Evolutionary conservation across 164 flowering plant species (phyloP).

Genomic region (Nymphaea thermarum): DNA sequence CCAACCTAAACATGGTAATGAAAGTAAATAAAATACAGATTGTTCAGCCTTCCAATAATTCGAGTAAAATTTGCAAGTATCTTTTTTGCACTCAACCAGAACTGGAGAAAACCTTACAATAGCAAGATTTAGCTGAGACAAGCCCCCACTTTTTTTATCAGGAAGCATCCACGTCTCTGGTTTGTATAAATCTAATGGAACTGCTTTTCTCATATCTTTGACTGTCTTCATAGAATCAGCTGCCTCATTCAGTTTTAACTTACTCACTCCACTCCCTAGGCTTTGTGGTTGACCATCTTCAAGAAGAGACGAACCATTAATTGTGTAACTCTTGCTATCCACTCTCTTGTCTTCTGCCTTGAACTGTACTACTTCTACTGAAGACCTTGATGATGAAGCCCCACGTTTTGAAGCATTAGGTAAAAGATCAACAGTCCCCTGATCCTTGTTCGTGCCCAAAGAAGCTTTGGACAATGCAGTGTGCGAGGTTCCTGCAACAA

Average conservation of each 20-base stretch:
- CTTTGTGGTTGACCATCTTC: constrained; percentile 13
- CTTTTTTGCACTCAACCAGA: too few relatives aligned
- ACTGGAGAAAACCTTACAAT: constrained; percentile 39
- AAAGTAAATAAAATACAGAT: background rate
- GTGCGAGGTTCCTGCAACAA: constrained; percentile 16
- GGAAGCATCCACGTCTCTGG: constrained; percentile 81
- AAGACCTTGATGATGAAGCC: constrained; percentile 13
- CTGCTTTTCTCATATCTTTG: constrained; percentile 12
- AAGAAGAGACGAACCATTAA: constrained; percentile 13
- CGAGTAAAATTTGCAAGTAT: too few relatives aligned
- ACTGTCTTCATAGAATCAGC: constrained; percentile 19
- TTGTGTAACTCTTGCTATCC: constrained; percentile 1
- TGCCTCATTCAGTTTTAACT: constrained; percentile 23
- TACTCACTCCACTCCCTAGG: constrained; percentile 19
- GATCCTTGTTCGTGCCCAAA: constrained; percentile 6
- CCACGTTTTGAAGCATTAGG: constrained; percentile 16
- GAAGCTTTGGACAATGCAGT: constrained; percentile 16
- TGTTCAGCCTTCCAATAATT: background rate
- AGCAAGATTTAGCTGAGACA: constrained; percentile 81
- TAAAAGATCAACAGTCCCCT: constrained; percentile 3
- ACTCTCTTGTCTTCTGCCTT: constrained; percentile 10
- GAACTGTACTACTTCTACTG: constrained; percentile 14
- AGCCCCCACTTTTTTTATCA: constrained; percentile 27
- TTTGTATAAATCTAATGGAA: constrained; percentile 28
- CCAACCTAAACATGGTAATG: constrained; percentile 53